A percentile compares a stretch with the other conserved stretches of the same genome.
Conservation (phyloP, 176 grass and related monocot species). For the Raddia distichophylla region DNA sequence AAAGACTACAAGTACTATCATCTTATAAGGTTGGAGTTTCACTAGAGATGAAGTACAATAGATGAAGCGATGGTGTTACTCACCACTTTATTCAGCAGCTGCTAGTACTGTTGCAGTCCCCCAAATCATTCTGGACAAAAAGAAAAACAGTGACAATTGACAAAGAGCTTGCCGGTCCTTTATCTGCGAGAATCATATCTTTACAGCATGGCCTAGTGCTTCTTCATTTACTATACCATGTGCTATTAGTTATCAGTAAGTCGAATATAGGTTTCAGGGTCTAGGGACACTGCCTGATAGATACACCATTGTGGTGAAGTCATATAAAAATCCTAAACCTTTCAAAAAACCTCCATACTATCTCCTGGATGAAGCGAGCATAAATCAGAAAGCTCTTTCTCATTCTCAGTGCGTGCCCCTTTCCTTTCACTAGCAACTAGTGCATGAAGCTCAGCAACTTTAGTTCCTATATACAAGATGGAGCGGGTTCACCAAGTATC, state of each 20-base stretch:
- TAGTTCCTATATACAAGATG: background rate
- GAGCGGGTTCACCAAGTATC: background rate
- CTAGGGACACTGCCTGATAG: background rate
- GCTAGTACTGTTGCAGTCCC: background rate
- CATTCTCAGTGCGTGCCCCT: background rate
- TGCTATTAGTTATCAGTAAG: background rate
- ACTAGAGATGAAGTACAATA: background rate
- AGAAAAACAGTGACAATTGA: background rate
- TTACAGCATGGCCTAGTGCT: background rate
- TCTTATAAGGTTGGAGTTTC: background rate
- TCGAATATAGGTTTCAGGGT: background rate
- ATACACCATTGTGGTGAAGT: background rate
- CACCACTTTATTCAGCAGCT: background rate
- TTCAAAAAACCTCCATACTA: background rate
- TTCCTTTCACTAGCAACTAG: background rate
- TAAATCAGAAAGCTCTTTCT: background rate
- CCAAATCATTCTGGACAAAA: background rate
- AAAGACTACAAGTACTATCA: background rate
- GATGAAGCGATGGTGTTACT: background rate
- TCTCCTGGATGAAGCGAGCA: background rate
- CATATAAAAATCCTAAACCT: background rate
- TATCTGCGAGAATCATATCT: background rate
- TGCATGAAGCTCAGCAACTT: background rate
- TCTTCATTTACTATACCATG: conserved; percentile 10
- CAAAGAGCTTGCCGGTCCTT: background rate